phyloP scores from a whole-genome alignment of 306 rosid species.

The Prunus mume region DNA sequence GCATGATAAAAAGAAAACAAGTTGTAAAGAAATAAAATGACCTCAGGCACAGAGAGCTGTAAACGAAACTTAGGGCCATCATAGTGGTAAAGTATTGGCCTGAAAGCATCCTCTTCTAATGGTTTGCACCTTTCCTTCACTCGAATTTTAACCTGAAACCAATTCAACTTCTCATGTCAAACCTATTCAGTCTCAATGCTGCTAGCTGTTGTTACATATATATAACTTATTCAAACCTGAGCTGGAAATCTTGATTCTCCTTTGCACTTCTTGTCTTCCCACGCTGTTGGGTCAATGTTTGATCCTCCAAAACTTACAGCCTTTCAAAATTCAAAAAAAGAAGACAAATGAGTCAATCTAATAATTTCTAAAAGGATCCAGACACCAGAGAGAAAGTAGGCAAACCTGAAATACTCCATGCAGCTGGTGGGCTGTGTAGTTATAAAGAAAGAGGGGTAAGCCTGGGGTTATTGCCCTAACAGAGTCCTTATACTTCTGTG shows the following conservation, averaged over 20 bases:
- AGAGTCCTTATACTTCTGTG: conserved; percentile 34
- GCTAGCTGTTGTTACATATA: neutral
- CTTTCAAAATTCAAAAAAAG: neutral
- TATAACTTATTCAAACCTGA: neutral
- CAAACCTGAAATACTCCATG: conserved; percentile 35
- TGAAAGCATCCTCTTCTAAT: conserved; percentile 27
- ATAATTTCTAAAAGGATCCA: neutral
- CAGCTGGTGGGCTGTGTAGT: conserved; percentile 33
- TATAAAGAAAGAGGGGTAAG: conserved; percentile 28
- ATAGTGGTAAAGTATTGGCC: conserved; percentile 26
- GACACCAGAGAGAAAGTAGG: too few species aligned
- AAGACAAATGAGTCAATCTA: neutral
- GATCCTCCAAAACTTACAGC: conserved; percentile 35
- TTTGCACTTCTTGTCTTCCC: conserved; percentile 31
- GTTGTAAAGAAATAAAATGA: neutral
- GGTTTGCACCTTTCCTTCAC: conserved; percentile 26
- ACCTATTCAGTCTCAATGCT: neutral
- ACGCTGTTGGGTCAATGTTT: conserved; percentile 29
- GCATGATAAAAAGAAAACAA: neutral
- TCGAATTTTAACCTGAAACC: conserved; percentile 24
- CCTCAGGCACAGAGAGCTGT: conserved; percentile 32
- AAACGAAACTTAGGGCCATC: conserved; percentile 35
- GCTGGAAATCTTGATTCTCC: conserved; percentile 34
- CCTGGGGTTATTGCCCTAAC: conserved; percentile 34
- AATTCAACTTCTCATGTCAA: neutral